Evolutionary conservation across 441 rosid genomes (phyloP).

Genomic region (Adansonia gregorii): DNA sequence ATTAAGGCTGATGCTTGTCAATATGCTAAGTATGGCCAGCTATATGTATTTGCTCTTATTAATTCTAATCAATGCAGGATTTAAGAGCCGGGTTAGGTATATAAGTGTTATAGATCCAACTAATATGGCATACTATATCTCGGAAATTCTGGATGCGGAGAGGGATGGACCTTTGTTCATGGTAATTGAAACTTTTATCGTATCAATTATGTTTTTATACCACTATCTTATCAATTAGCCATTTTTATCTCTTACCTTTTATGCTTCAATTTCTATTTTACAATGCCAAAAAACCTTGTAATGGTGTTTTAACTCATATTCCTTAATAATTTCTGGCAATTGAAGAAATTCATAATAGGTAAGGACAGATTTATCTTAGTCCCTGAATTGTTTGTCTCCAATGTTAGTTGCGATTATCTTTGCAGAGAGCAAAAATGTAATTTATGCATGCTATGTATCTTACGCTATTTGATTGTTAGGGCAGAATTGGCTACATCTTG

Average conservation of each 20-base stretch:
- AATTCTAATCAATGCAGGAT: constrained; percentile 69
- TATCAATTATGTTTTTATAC: background rate
- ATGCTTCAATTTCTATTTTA: background rate
- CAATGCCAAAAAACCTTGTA: background rate
- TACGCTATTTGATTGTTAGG: background rate
- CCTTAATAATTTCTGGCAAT: background rate
- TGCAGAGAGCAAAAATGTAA: constrained; percentile 2
- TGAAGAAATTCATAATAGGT: background rate
- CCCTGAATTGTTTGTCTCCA: background rate
- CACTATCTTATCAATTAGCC: constrained; percentile 11
- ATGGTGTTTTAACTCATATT: background rate
- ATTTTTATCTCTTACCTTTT: background rate
- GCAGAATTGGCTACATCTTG: background rate
- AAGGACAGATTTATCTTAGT: background rate
- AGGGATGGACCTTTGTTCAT: constrained; percentile 76
- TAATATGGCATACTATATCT: constrained; percentile 72
- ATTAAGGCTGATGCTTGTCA: constrained; percentile 1
- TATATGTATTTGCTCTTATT: constrained; percentile 25
- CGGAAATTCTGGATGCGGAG: constrained; percentile 92
- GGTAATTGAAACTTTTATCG: constrained; percentile 51
- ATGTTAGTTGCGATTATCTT: background rate
- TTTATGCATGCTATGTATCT: background rate
- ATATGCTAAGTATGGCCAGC: background rate
- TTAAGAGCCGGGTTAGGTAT: constrained; percentile 86
- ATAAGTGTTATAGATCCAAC: constrained; percentile 81